These are phyloP conservation scores for Speleostelium caveatum DNA, from an alignment of 78 protist genomes.

Conservation along the genomic window DNA sequence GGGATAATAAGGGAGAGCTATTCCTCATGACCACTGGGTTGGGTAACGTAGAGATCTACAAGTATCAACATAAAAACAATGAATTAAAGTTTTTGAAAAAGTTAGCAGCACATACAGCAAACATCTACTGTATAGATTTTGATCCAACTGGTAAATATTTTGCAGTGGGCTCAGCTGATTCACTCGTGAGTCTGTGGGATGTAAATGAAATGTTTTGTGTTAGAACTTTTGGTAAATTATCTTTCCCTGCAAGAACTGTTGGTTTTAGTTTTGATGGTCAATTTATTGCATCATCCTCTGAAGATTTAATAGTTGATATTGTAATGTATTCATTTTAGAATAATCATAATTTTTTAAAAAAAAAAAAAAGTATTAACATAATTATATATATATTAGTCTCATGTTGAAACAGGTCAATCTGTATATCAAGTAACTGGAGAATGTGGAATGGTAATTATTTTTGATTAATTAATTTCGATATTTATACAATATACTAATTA, in stretches of 20 bases:
- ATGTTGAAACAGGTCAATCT: constrained; percentile 76
- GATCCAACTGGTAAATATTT: constrained; percentile 70
- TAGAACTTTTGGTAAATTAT: constrained; percentile 29
- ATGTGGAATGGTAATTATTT: constrained; percentile 3
- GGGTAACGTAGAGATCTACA: constrained; percentile 43
- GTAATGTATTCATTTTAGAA: constrained; percentile 7
- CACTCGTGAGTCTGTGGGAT: constrained; percentile 65
- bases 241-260: constrained; percentile 19
- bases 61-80: neutral
- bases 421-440: constrained; percentile 15
- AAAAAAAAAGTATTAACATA: neutral
- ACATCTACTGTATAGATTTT: constrained; percentile 45
- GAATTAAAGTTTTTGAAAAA: neutral
- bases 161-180: constrained; percentile 68
- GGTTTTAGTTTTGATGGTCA: constrained; percentile 72
- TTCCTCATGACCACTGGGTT: constrained; percentile 33
- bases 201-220: constrained; percentile 61
- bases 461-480: neutral
- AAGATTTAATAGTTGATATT: constrained; percentile 48
- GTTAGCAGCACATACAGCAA: constrained; percentile 34
- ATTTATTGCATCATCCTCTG: constrained; percentile 54
- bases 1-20: constrained; percentile 60
- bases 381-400: constrained; percentile 6
- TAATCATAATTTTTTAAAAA: no score
- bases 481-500: neutral